phyloP scores from a whole-genome alignment of 768 basidiomycete genomes.

The Podaxis sp. region DNA sequence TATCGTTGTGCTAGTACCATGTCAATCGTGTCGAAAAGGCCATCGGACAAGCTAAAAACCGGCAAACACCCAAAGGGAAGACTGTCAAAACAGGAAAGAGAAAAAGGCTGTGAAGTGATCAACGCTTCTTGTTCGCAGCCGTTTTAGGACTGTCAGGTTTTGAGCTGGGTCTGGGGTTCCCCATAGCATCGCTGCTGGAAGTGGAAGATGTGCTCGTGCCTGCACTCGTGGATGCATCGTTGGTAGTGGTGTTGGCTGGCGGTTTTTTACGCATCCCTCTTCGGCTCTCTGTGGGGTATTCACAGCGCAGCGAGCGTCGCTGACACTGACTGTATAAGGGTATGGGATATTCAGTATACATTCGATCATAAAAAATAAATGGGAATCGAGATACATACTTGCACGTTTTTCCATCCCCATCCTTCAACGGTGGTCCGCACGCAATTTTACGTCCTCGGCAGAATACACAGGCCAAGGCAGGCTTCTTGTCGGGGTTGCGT shows the following conservation, averaged over 20 bases:
- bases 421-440: constrained; percentile 56
- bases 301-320: constrained; percentile 65
- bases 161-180: constrained; percentile 11
- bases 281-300: constrained; percentile 68
- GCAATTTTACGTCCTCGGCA: constrained; percentile 70
- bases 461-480: constrained; percentile 61
- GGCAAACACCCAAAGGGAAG: not conserved
- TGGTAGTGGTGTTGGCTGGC: constrained; percentile 15
- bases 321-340: constrained; percentile 59
- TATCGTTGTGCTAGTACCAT: not conserved
- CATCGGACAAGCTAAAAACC: not conserved
- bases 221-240: not conserved
- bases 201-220: not conserved
- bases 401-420: constrained; percentile 57
- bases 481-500: constrained; percentile 46
- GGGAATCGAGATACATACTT: constrained; percentile 45
- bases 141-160: constrained; percentile 23
- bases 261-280: constrained; percentile 65
- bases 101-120: constrained; percentile 2
- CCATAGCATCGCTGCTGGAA: not conserved
- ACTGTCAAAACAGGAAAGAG: not conserved
- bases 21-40: not conserved
- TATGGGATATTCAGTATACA: constrained; percentile 21
- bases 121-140: constrained; percentile 20
- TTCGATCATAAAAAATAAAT: constrained; percentile 9